phyloP scores from a whole-genome alignment of 495 filamentous ascomycete species.

The Cudoniella acicularis region DNA sequence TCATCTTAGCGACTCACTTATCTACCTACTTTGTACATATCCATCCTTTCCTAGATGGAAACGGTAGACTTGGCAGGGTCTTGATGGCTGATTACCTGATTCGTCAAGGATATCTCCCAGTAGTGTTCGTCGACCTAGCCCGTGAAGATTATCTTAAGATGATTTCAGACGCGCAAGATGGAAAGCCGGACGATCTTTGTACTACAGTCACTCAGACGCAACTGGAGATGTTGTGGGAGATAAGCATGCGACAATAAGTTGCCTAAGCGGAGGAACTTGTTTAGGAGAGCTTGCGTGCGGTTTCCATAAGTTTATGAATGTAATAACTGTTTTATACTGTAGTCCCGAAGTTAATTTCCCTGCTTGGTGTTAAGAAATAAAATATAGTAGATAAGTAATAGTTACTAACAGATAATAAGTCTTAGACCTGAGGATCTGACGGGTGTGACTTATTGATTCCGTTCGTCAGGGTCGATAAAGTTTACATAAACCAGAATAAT shows the following conservation, averaged over 20 bases:
- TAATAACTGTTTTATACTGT: too few species aligned
- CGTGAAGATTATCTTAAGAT: conserved; percentile 11
- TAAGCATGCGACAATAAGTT: conserved; percentile 2
- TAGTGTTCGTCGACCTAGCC: conserved; percentile 9
- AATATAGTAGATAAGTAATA: too few species aligned
- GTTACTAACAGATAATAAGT: too few species aligned
- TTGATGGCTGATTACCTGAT: conserved; percentile 20
- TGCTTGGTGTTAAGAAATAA: too few species aligned
- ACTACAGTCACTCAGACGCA: conserved; percentile 9
- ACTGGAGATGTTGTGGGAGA: conserved; percentile 9
- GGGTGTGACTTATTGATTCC: too few species aligned
- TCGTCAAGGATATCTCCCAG: conserved; percentile 19
- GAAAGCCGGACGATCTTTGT: conserved; percentile 10
- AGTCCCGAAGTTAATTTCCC: too few species aligned
- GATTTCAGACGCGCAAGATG: conserved; percentile 15
- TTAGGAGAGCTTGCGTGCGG: too few species aligned
- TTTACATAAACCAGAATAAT: too few species aligned
- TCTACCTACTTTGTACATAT: conserved; percentile 12
- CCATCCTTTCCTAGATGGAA: conserved; percentile 17
- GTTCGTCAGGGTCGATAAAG: too few species aligned
- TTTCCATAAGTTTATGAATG: too few species aligned
- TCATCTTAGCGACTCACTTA: not conserved
- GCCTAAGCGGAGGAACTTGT: not conserved
- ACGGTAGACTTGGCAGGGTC: conserved; percentile 10
- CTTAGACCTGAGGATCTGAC: too few species aligned